These are phyloP conservation scores for Fusarium beomiforme DNA, from an alignment of 2,329 filamentous ascomycete species.

Conservation along the genomic window DNA sequence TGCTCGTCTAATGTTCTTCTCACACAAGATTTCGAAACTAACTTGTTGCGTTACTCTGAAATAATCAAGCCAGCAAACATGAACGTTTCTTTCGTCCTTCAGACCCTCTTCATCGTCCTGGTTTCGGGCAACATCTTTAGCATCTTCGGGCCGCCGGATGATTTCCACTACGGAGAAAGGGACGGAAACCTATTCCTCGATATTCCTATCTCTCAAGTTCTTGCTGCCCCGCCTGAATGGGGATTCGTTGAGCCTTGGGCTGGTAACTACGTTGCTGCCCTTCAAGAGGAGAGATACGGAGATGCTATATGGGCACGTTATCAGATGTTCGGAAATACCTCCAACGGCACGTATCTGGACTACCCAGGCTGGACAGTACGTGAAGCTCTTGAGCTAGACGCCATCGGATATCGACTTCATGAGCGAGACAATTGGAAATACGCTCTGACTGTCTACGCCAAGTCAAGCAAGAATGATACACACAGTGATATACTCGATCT, in stretches of 20 bases:
- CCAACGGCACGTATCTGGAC: neutral
- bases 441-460: neutral
- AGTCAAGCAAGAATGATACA: neutral
- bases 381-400: neutral
- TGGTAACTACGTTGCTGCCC: neutral
- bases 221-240: neutral
- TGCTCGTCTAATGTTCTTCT: neutral
- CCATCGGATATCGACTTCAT: neutral
- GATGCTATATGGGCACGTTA: neutral
- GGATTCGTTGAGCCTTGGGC: neutral
- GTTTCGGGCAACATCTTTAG: neutral
- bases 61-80: too few relatives aligned
- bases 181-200: neutral
- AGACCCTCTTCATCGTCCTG: neutral
- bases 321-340: neutral
- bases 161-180: neutral
- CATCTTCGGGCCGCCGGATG: neutral
- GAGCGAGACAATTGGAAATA: neutral
- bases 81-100: neutral
- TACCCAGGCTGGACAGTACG: neutral
- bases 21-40: accelerated
- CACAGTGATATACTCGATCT: neutral
- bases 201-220: neutral
- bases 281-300: neutral
- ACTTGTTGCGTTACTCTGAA: accelerated